Conservation (phyloP, 306 rosid species). For the Oxytropis ochrocephala region DNA sequence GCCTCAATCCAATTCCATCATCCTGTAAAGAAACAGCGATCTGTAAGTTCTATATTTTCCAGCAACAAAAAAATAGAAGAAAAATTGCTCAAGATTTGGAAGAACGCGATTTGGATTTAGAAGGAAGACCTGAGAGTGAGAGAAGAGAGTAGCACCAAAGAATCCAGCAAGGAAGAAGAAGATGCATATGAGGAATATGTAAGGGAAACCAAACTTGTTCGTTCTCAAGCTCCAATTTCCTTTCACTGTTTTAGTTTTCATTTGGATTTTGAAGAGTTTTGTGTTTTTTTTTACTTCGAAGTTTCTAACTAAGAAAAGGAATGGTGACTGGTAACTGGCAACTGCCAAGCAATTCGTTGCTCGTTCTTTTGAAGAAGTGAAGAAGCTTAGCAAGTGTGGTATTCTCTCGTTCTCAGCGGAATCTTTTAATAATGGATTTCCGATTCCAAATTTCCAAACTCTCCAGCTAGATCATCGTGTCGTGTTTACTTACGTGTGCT, state of each 20-base stretch:
- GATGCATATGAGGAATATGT: constrained; percentile 46
- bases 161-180: constrained; percentile 69
- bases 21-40: constrained; percentile 32
- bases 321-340: too few species aligned
- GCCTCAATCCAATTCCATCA: constrained; percentile 27
- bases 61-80: neutral
- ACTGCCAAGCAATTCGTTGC: neutral
- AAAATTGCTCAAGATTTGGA: neutral
- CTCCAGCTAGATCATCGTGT: too few species aligned
- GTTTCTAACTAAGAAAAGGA: too few species aligned
- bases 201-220: constrained; percentile 40
- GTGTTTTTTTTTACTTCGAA: neutral
- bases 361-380: neutral
- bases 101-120: neutral
- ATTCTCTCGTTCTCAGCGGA: too few species aligned
- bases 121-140: constrained; percentile 30
- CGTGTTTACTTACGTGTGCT: too few species aligned
- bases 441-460: too few species aligned
- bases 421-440: too few species aligned
- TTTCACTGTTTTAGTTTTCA: constrained; percentile 52
- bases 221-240: constrained; percentile 46
- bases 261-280: constrained; percentile 8
- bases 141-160: constrained; percentile 51
- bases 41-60: neutral
- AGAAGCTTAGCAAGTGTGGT: too few species aligned